phyloP scores from a whole-genome alignment of 2,329 filamentous ascomycete genomes.

The Immersiporthe knoxdaviesiana region DNA sequence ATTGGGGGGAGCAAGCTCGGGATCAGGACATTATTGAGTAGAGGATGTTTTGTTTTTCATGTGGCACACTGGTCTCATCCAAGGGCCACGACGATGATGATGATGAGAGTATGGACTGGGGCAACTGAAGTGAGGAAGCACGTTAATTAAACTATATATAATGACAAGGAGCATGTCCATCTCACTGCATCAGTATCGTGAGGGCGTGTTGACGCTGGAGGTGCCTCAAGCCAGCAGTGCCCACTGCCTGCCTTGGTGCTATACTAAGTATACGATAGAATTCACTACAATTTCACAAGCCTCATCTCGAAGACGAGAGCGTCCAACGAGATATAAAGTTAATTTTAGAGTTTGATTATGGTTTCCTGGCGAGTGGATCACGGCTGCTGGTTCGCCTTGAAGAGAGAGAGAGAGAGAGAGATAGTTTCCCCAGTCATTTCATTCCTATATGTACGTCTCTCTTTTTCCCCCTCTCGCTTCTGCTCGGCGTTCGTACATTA shows the following conservation, averaged over 20 bases:
- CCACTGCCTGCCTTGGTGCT: neutral
- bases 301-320: neutral
- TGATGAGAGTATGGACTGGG: slow-evolving; percentile 11
- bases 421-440: neutral
- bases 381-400: neutral
- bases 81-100: slow-evolving; percentile 2
- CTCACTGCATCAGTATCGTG: neutral
- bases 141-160: slow-evolving; percentile 20
- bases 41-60: slow-evolving; percentile 3
- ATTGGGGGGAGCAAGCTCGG: neutral
- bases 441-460: neutral
- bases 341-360: slow-evolving; percentile 11
- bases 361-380: neutral
- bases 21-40: slow-evolving; percentile 3
- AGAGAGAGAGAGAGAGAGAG: neutral
- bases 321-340: neutral
- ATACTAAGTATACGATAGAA: neutral
- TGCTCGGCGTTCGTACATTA: neutral
- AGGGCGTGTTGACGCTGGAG: neutral
- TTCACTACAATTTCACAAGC: neutral
- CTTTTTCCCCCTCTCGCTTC: neutral
- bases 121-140: slow-evolving; percentile 2
- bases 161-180: slow-evolving; percentile 1
- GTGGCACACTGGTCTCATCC: slow-evolving; percentile 21
- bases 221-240: neutral